A percentile compares a stretch with the other conserved stretches of the same genome.
Conservation (phyloP, 2,329 filamentous ascomycete species). For the Thielaviopsis ethacetica region DNA sequence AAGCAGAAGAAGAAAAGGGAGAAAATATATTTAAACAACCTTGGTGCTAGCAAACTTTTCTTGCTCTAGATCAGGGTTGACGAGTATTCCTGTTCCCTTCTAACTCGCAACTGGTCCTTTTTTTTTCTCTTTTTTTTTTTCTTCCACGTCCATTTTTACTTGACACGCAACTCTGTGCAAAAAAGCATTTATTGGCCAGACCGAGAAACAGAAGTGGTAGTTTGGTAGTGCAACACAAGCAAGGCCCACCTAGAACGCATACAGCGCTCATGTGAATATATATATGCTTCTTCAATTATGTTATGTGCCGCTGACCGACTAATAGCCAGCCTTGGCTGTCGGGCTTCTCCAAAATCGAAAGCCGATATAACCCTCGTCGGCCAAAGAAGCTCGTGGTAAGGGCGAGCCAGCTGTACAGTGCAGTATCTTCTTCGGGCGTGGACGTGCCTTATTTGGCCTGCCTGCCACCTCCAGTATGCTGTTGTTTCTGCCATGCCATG, state of each 20-base stretch:
- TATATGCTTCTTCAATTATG: neutral
- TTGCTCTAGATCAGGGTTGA: neutral
- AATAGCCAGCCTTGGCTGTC: neutral
- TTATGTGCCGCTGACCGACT: neutral
- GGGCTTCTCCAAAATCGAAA: neutral
- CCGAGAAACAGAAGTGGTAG: no score
- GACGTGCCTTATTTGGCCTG: slow-evolving; percentile 7
- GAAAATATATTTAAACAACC: neutral
- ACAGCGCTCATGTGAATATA: neutral
- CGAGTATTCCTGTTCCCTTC: neutral
- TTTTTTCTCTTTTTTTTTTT: neutral
- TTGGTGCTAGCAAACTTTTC: neutral
- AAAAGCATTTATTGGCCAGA: no score
- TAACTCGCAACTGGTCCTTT: neutral
- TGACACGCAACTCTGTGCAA: neutral
- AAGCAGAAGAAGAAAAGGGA: neutral
- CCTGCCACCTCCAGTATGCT: no score
- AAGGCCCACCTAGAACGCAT: neutral
- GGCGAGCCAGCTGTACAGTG: no score
- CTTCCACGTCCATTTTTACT: neutral
- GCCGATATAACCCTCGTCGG: neutral
- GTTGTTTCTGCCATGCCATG: neutral
- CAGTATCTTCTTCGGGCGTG: slow-evolving; percentile 2
- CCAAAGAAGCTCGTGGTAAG: neutral
- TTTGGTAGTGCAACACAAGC: no score